A percentile compares a stretch with the other conserved stretches of the same genome.
Conservation (phyloP, 1,284 basidiomycete genomes). For the Coriolopsis trogii region DNA sequence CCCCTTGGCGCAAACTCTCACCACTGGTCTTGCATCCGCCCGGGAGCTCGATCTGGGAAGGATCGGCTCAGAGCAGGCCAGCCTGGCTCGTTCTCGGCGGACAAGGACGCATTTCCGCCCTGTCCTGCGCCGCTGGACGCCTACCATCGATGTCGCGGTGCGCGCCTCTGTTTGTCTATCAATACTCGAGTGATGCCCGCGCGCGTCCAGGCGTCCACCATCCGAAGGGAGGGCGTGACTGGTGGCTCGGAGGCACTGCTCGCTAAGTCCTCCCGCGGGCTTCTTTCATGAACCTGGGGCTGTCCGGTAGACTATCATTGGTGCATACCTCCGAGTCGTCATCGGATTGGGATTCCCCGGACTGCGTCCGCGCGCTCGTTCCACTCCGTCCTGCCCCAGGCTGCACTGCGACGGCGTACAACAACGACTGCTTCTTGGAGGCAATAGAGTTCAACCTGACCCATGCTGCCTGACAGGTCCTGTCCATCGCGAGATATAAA, state of each 20-base stretch:
- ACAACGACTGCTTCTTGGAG: conserved; percentile 18
- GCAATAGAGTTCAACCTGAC: conserved; percentile 13
- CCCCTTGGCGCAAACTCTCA: conserved; percentile 18
- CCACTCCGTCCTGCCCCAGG: too few relatives aligned
- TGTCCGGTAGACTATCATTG: conserved; percentile 22
- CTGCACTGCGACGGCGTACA: background rate
- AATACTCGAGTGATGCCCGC: too few relatives aligned
- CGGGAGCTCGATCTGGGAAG: background rate
- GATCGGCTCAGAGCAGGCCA: background rate
- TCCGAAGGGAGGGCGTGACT: too few relatives aligned
- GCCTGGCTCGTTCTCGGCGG: too few relatives aligned
- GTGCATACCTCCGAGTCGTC: conserved; percentile 19
- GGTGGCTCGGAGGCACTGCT: conserved; percentile 23
- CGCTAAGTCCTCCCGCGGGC: conserved; percentile 12
- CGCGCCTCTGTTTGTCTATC: conserved; percentile 1
- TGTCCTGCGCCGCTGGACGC: too few relatives aligned
- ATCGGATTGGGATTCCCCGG: conserved; percentile 21
- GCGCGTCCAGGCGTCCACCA: too few relatives aligned
- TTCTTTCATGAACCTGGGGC: conserved; percentile 22
- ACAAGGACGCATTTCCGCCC: too few relatives aligned
- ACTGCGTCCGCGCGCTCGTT: conserved; percentile 12
- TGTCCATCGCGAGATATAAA: conserved; percentile 13
- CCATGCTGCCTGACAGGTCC: conserved; percentile 18
- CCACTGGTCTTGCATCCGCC: too few relatives aligned
- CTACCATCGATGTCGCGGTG: too few relatives aligned